These are phyloP conservation scores for Podaxis sp. DNA, from an alignment of 768 basidiomycete species.

Conservation along the genomic window DNA sequence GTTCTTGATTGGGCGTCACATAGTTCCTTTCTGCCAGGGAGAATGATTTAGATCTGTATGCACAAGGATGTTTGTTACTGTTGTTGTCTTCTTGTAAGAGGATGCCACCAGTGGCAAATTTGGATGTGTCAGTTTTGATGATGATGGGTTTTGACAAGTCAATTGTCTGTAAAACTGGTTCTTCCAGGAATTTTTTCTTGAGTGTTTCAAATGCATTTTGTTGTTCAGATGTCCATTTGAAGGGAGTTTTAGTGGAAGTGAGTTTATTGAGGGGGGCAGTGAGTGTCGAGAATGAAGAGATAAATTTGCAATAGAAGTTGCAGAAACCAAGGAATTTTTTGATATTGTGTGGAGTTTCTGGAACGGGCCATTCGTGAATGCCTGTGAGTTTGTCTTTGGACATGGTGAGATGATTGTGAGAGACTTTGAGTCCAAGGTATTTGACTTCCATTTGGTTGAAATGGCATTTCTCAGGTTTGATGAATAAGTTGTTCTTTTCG, in stretches of 20 bases:
- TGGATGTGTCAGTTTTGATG: conserved; percentile 2
- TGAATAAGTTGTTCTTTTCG: neutral
- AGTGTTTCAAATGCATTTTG: neutral
- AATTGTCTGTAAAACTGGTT: neutral
- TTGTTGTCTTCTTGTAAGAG: conserved; percentile 4
- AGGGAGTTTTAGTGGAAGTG: neutral
- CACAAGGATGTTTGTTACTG: neutral
- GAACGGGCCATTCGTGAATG: neutral
- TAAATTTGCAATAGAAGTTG: neutral
- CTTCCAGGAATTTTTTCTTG: neutral
- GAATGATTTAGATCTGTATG: conserved; percentile 8
- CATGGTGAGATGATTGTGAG: neutral
- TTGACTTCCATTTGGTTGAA: neutral
- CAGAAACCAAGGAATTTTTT: neutral
- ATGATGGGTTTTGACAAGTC: neutral
- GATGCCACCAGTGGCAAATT: conserved; percentile 12
- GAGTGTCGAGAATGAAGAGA: neutral
- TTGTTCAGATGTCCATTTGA: neutral
- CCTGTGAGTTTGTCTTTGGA: neutral
- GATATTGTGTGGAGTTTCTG: neutral
- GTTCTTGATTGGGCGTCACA: neutral
- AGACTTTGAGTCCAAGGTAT: neutral
- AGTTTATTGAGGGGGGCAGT: neutral
- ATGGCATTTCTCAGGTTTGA: conserved; percentile 13
- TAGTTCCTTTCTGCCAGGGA: neutral